Evolutionary conservation across 2,329 filamentous ascomycete genomes (phyloP).

Genomic region (Sclerotinia minor): DNA sequence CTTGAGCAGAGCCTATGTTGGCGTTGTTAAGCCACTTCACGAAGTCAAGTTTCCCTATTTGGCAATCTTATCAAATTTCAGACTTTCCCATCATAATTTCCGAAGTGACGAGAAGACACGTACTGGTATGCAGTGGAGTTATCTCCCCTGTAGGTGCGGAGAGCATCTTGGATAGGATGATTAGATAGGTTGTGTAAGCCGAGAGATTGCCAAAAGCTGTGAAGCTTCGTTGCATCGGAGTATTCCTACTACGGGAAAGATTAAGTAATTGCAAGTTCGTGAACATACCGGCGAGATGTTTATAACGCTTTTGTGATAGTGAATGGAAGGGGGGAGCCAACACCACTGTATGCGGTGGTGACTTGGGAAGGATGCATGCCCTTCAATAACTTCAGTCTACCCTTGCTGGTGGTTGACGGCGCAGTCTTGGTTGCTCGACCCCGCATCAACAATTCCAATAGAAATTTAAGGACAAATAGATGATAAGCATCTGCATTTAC

Average conservation of each 20-base stretch:
- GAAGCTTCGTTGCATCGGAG: not conserved
- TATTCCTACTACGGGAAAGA: not conserved
- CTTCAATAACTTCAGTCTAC: not conserved
- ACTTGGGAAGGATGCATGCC: not conserved
- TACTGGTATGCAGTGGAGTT: too few relatives aligned
- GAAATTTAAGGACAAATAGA: not conserved
- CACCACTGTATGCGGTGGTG: not conserved
- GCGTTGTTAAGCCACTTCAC: not conserved
- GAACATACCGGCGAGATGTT: not conserved
- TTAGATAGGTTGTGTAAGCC: not conserved
- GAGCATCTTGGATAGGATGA: not conserved
- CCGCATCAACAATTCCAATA: not conserved
- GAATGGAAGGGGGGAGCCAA: not conserved
- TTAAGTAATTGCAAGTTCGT: not conserved
- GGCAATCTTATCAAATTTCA: not conserved
- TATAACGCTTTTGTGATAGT: not conserved
- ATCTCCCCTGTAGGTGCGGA: not conserved
- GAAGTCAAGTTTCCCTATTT: not conserved
- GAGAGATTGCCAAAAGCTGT: not conserved
- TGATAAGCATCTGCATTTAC: not conserved
- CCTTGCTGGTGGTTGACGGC: not conserved
- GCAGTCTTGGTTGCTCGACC: not conserved
- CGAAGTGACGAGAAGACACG: not conserved
- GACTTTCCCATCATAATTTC: not conserved
- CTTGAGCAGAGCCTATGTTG: not conserved